Evolutionary conservation across 2,329 filamentous ascomycete species (phyloP).

Genomic region (Diaporthe eres): DNA sequence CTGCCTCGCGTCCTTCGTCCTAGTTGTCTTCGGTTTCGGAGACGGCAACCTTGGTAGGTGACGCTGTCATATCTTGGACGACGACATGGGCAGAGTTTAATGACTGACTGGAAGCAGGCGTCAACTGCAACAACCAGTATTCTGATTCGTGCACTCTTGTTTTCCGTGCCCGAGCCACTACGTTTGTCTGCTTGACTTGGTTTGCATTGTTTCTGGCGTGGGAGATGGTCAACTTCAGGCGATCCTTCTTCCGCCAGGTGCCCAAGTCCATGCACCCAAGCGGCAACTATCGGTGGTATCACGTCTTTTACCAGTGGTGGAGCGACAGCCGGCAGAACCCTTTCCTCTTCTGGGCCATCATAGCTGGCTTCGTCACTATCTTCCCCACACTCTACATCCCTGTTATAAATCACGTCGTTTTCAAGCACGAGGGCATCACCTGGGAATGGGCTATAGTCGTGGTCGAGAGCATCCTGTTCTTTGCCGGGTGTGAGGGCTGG

Average conservation of each 20-base stretch:
- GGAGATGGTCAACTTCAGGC: constrained; percentile 3
- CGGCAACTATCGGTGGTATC: neutral
- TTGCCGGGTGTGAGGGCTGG: neutral
- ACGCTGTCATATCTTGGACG: neutral
- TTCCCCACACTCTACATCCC: neutral
- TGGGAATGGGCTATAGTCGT: neutral
- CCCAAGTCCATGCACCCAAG: neutral
- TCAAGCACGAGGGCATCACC: neutral
- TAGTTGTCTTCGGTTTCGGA: neutral
- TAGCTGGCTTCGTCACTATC: neutral
- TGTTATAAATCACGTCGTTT: neutral
- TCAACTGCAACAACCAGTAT: constrained; percentile 1
- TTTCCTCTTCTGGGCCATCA: neutral
- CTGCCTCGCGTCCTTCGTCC: neutral
- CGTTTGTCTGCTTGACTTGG: neutral
- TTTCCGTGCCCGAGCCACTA: neutral
- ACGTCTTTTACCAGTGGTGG: neutral
- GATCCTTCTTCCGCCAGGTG: neutral
- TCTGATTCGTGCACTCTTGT: neutral
- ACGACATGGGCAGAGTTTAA: too few relatives aligned
- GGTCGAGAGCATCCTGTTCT: neutral
- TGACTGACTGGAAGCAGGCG: neutral
- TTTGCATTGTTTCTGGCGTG: neutral
- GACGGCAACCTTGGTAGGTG: neutral
- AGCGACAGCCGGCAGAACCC: neutral